A percentile compares a stretch with the other conserved stretches of the same genome.
phyloP scores from a whole-genome alignment of 768 basidiomycete genomes.

The Coprinopsis sp. region DNA sequence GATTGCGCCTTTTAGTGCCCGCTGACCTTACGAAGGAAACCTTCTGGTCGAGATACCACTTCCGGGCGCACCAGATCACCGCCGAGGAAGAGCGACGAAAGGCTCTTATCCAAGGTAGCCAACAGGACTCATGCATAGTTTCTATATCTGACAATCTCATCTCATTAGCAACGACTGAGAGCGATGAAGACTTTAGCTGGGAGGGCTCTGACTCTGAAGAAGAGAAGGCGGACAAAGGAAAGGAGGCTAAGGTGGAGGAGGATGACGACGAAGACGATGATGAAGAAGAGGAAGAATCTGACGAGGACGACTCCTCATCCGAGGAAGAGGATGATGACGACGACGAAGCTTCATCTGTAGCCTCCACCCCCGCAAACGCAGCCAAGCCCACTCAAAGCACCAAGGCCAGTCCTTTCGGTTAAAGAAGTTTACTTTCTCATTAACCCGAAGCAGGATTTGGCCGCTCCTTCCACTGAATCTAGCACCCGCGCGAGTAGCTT shows the following conservation, averaged over 20 bases:
- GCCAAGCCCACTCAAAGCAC: neutral
- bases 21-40: slow-evolving; percentile 52
- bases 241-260: slow-evolving; percentile 1
- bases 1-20: slow-evolving; percentile 51
- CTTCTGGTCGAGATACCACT: slow-evolving; percentile 91
- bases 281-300: no score
- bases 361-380: no score
- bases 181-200: slow-evolving; percentile 90
- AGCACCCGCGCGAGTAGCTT: slow-evolving; percentile 59
- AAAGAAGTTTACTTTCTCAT: slow-evolving; percentile 21
- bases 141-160: slow-evolving; percentile 1
- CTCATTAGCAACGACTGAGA: slow-evolving; percentile 51
- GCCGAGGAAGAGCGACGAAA: slow-evolving; percentile 76
- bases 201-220: slow-evolving; percentile 94
- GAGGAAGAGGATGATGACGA: no score
- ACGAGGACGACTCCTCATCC: no score
- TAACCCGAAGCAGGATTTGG: slow-evolving; percentile 29
- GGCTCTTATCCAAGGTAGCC: slow-evolving; percentile 70
- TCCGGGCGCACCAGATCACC: slow-evolving; percentile 77
- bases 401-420: neutral
- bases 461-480: no score
- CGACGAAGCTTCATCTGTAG: no score
- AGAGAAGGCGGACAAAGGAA: slow-evolving; percentile 30
- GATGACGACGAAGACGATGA: neutral
- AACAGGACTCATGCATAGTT: no score